A percentile compares a stretch with the other conserved stretches of the same genome.
These are phyloP conservation scores for Colletotrichum tofieldiae DNA, from an alignment of 2,329 filamentous ascomycete genomes.

Conservation along the genomic window DNA sequence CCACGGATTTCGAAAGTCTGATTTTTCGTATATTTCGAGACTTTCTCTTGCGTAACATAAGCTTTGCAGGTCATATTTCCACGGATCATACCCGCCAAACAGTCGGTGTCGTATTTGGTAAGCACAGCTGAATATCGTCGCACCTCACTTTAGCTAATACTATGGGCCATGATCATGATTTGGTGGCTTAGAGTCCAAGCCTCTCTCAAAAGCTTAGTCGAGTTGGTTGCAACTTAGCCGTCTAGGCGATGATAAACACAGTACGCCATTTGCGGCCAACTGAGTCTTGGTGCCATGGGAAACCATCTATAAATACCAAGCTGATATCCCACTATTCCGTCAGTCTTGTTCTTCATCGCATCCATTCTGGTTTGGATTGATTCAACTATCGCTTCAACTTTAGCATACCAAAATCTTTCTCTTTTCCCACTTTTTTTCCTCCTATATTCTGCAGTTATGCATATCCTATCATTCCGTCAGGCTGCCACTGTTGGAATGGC, in stretches of 20 bases:
- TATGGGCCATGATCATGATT: not conserved
- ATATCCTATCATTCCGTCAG: conserved; percentile 30
- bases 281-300: no score
- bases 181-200: not conserved
- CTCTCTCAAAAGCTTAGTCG: no score
- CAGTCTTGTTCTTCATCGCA: not conserved
- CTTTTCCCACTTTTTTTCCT: not conserved
- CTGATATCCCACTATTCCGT: not conserved
- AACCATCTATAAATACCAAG: conserved; percentile 25
- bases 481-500: conserved; percentile 29
- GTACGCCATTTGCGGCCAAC: no score
- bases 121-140: not conserved
- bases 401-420: not conserved
- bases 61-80: not conserved
- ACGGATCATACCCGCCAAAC: not conserved
- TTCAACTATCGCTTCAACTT: not conserved
- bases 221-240: not conserved
- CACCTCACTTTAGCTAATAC: not conserved
- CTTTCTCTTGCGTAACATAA: not conserved
- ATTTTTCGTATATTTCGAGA: not conserved
- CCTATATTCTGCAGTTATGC: not conserved
- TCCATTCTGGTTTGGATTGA: conserved; percentile 1
- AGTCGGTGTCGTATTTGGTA: not conserved
- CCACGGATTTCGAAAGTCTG: not conserved
- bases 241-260: not conserved